A percentile compares a stretch with the other conserved stretches of the same genome.
Conservation (phyloP, 352 stramenopile species). For the Phytophthora syringae region DNA sequence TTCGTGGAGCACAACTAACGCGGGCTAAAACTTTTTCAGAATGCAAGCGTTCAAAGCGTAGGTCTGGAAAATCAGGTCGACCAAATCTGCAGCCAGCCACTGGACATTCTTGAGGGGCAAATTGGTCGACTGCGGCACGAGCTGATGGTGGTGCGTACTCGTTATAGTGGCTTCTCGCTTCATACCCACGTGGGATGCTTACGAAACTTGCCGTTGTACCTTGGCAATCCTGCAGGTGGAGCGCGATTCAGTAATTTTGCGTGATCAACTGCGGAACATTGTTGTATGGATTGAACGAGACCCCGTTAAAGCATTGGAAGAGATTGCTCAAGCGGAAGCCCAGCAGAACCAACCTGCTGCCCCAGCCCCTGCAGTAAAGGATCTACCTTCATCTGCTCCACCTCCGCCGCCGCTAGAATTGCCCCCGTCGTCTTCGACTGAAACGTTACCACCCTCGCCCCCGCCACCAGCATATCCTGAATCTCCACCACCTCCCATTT, state of each 20-base stretch:
- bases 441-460: constrained; percentile 3
- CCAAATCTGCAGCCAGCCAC: constrained; percentile 76
- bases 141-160: constrained; percentile 52
- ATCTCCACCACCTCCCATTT: constrained; percentile 40
- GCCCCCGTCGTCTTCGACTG: constrained; percentile 3
- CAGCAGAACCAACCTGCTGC: constrained; percentile 34
- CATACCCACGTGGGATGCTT: neutral
- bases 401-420: constrained; percentile 32
- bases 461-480: constrained; percentile 30
- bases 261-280: constrained; percentile 73
- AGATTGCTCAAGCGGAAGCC: constrained; percentile 42
- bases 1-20: neutral
- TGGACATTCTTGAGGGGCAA: constrained; percentile 75
- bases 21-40: constrained; percentile 42
- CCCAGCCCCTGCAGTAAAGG: neutral
- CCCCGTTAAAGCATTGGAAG: constrained; percentile 51
- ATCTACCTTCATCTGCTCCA: constrained; percentile 22
- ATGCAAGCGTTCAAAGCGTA: constrained; percentile 77
- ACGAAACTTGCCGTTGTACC: neutral
- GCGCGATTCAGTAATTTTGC: constrained; percentile 65
- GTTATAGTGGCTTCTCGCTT: neutral
- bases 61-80: constrained; percentile 87
- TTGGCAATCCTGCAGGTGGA: constrained; percentile 58
- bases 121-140: constrained; percentile 59
- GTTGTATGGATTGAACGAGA: constrained; percentile 78